Evolutionary conservation across 179 eudicot genomes (phyloP).

Genomic region (Amaranthus tricolor): DNA sequence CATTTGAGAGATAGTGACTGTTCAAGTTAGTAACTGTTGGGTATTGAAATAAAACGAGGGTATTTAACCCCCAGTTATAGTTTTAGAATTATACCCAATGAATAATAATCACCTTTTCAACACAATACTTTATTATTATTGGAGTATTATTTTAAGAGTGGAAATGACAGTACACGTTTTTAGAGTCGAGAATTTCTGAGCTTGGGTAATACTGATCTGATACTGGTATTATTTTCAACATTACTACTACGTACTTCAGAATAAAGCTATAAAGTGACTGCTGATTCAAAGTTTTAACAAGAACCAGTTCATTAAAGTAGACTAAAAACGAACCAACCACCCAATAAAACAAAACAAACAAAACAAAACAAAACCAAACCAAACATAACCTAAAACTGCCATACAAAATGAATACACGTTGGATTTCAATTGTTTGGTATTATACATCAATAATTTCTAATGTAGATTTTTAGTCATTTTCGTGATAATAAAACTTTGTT

Average conservation of each 20-base stretch:
- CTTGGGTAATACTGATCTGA: not conserved
- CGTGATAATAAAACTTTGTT: too few relatives aligned
- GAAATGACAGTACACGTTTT: slow-evolving; percentile 22
- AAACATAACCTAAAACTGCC: too few relatives aligned
- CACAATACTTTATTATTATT: not conserved
- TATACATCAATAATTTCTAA: too few relatives aligned
- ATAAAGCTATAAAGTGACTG: slow-evolving; percentile 7
- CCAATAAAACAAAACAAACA: not conserved
- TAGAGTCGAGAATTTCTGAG: slow-evolving; percentile 8
- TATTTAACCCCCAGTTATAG: slow-evolving; percentile 11
- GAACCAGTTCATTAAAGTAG: not conserved
- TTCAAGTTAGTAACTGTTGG: slow-evolving; percentile 26
- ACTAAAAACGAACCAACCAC: not conserved
- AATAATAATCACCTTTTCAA: slow-evolving; percentile 24
- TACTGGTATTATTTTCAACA: not conserved
- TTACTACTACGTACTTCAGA: not conserved
- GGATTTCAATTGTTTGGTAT: too few relatives aligned
- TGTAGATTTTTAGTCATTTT: too few relatives aligned
- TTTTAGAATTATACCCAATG: slow-evolving; percentile 1
- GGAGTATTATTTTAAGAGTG: too few relatives aligned
- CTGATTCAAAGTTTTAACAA: slow-evolving; percentile 14
- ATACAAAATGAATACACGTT: too few relatives aligned
- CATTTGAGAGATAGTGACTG: slow-evolving; percentile 26
- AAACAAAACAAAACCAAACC: not conserved
- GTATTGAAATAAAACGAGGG: slow-evolving; percentile 17